Evolutionary conservation across 148 eudicot genomes (phyloP), one percentile per base, ranked within the genome.

Genomic region (Spergularia marina): DNA sequence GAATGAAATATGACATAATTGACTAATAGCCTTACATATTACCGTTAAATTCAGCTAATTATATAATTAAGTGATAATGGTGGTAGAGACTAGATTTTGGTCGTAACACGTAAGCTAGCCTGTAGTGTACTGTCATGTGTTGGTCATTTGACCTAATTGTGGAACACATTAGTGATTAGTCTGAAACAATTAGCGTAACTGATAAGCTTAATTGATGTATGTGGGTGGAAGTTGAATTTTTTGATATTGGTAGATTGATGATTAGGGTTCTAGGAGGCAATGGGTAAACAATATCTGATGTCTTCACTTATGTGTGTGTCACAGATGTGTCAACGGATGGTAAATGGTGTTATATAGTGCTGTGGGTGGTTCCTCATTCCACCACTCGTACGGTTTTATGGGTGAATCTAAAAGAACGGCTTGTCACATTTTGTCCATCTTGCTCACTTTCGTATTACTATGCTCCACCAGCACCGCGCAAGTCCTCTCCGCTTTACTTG

Each of bases 271-370:
- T 30, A 16, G 25, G 7, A 13, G 12, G 49, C 68, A 16, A 53
- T 41, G 23, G 41, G 25, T 9, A 20, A 36, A 17, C 73, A 30
- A 17, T 73, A 30, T 68, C 76, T 80, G 62, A 78, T 68, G 2
- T 57, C 53, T 47, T 34, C 14, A 20, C 55, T 82, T 71, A 41
- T 23, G 40, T 79, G 40, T 79, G 55, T 69, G 70, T 47, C 59
- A 68, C 80, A 90, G 94, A 90, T 80, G 79, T 92, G 70, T 88
- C 94, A 5, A 92, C 92, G 40, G 91, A 92, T 88, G 94, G 97
- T 49, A 85, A 81, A 83, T 92, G 97, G 94, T 90, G 97, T 76
- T 88, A 85, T 71, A 60, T 92, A 60, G 87, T 92, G 53, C 67
- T 90, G 52, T 90, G 94, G 97, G 91, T 88, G 65, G 76, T 84